Conservation (phyloP, 352 stramenopile species). For the Globisporangium orthogonon region DNA sequence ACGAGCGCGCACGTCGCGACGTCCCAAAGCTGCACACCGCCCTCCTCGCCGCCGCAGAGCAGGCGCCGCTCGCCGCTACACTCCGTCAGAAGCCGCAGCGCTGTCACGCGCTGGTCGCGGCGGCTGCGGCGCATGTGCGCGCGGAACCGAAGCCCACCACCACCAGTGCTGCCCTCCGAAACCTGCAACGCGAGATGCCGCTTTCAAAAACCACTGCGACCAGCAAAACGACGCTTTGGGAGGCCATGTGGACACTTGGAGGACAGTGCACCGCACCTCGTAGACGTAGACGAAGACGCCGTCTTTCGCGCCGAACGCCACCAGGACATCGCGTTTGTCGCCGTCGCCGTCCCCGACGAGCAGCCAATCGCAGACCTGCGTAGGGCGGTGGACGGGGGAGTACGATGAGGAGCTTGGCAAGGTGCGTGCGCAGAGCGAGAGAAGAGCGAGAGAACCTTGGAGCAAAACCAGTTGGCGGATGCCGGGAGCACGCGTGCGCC, state of each 20-base stretch:
- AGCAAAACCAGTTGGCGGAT: slow-evolving; percentile 77
- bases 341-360: slow-evolving; percentile 12
- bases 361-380: slow-evolving; percentile 64
- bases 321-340: slow-evolving; percentile 18
- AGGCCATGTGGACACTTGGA: background rate
- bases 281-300: slow-evolving; percentile 63
- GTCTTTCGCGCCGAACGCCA: slow-evolving; percentile 59
- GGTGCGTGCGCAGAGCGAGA: background rate
- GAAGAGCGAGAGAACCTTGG: slow-evolving; percentile 30
- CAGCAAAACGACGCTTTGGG: no score
- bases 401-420: background rate
- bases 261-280: slow-evolving; percentile 25
- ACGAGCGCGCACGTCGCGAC: slow-evolving; percentile 33
- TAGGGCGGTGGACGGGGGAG: background rate
- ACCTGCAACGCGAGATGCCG: background rate
- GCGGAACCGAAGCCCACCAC: slow-evolving; percentile 21
- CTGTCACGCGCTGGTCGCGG: slow-evolving; percentile 55
- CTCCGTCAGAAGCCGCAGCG: slow-evolving; percentile 40
- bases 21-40: slow-evolving; percentile 72
- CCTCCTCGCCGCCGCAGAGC: slow-evolving; percentile 60
- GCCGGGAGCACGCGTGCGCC: slow-evolving; percentile 42
- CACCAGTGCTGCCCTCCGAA: background rate
- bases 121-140: slow-evolving; percentile 45
- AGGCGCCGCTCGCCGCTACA: slow-evolving; percentile 24
- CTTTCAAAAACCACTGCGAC: background rate